These are phyloP conservation scores for Gracilaria domingensis DNA, from an alignment of 23 red algal genomes.

Conservation along the genomic window DNA sequence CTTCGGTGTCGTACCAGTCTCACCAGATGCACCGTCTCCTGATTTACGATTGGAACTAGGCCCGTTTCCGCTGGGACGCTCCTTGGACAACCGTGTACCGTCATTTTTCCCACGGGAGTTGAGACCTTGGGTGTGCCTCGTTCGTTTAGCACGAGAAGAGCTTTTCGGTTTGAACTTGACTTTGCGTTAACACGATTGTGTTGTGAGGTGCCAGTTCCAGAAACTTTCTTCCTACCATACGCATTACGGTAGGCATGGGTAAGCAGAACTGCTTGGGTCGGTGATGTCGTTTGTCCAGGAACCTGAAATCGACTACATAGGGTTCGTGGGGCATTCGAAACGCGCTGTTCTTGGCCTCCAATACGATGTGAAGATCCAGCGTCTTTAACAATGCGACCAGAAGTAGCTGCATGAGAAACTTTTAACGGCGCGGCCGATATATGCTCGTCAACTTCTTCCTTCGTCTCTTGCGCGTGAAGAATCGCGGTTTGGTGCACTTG, in stretches of 20 bases:
- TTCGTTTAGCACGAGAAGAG: constrained; percentile 3
- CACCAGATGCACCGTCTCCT: neutral
- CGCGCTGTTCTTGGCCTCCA: neutral
- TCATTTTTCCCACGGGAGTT: constrained; percentile 5
- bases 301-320: neutral
- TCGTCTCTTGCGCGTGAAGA: neutral
- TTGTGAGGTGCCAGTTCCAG: neutral
- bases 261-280: neutral
- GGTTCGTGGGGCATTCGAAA: neutral
- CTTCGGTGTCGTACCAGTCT: constrained; percentile 50
- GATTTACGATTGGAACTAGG: neutral
- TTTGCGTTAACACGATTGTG: neutral
- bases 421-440: neutral
- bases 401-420: neutral
- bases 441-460: neutral
- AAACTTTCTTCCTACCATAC: too few relatives aligned
- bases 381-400: neutral
- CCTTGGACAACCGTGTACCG: neutral
- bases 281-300: neutral
- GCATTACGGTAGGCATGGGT: neutral
- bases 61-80: constrained; percentile 10
- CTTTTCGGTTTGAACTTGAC: neutral
- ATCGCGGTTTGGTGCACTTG: neutral
- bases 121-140: neutral
- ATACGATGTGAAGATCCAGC: constrained; percentile 3